Evolutionary conservation across 441 rosid species (phyloP), one percentile per base, ranked within the genome.

Genomic region (Cnidoscolus chayamansa): DNA sequence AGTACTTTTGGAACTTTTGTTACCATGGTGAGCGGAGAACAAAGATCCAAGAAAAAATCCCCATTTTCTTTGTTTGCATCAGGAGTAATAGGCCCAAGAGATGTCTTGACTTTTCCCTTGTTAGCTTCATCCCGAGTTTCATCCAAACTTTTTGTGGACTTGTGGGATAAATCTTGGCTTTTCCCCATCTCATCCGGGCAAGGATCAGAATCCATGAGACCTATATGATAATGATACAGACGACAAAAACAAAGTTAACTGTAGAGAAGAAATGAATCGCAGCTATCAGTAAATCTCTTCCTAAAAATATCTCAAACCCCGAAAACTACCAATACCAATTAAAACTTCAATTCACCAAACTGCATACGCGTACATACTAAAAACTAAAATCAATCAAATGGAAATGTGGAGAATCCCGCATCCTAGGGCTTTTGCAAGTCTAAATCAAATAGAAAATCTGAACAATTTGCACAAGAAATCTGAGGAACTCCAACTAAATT

Each of bases 61-160:
- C 87, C 83, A 74, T 70, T 82, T 66, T 86, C 90, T 78, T 80
- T 81, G 60, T 71, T 63, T 2, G 78, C 43, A 69, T 79, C 87
- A 48, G 91, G 91, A n/a, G 93, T 86, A 13, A 71, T 70, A 13
- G 97, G 90, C 53, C 72, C 86, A 15, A 84, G 76, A 63, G 81
- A 73, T 62, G 50, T 76, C 54, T 60, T 62, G 6, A 70, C 62
- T 49, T 48, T 57, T 1, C 64, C 54, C 10, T 74, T 60, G 53
- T 58, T 43, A 66, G 63, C 73, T 35, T 59, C 61, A 47, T 47
- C 19, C n/a, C 57, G 7, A 53, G 19, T 48, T 37, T 10, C 63
- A 55, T 76, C 67, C 17, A 55, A 40, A 19, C 10, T 12, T 6
- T 70, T 70, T 12, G 20, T 9, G 19, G 30, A 63, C 4, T 50